Base-by-base conservation (phyloP, 345 rosid species). In the Psidium friedrichsthalianum region DNA sequence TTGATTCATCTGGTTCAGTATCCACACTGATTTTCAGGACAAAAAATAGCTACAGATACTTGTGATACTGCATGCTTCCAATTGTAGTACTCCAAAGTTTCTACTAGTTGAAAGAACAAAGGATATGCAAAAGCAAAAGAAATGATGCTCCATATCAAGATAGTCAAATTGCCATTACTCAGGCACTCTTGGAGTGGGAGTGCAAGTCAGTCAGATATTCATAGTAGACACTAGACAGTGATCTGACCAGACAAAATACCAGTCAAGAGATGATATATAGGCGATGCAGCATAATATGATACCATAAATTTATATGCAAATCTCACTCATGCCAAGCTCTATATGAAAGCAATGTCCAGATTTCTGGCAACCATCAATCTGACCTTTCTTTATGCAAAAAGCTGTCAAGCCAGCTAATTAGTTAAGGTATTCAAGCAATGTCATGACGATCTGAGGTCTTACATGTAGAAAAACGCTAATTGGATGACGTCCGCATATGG, bases 401-500 rank as follows among this genome's bases (percentile, higher is more conserved):
- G 78, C 78, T 32, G 24, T 69, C 78, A 18, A 44, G 44, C 32
- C 47, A 69, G 78, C 78, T 32, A 64, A 32, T 18, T 69, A 11
- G 1, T 32, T 18, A 32, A 32, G 47, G 78, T 44, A 69, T 69
- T 32, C 44, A 42, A 74, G 61, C 51, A 74, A 84, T 51, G 56
- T 49, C 10, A 29, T 8, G 47, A 44, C 83, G 86, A 36, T 86
- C 96, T 49, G 80, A 47, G 74, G 61, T 49, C 83, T 93, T 91
- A 96, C 98, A 89, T 97, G 96, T 84, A 97, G 94, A 90, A 97
- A 97, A 64, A 96, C 92, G 85, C 98, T 93, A 55, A 97, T 97
- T 6, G 99, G 99, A 87, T 96, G 99, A 82, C 99, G 94, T 13
- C 99, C 99, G 52, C 99, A 97, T 85, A 97, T 96, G 11, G 99